Percentiles rank a stretch among this genome's conserved stretches.
Conservation (phyloP, 169 alveolate species). For the Babesia bigemina region DNA sequence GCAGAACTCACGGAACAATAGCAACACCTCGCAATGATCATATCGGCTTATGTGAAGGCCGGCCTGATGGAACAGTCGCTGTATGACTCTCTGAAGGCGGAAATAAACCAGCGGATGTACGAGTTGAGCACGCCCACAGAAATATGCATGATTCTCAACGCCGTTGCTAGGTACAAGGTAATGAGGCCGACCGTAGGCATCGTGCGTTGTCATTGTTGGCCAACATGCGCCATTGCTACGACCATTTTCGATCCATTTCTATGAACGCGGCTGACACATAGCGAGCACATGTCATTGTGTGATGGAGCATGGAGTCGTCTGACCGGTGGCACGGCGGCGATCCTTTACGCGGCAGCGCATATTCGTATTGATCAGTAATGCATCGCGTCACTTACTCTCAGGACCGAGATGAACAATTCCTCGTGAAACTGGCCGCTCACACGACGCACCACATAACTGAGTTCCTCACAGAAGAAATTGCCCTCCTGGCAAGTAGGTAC, state of each 20-base stretch:
- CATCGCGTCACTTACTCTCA: not conserved
- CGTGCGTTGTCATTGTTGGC: not conserved
- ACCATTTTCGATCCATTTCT: too few species aligned
- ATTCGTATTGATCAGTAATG: too few species aligned
- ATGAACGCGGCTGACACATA: too few species aligned
- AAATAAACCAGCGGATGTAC: conserved; percentile 44
- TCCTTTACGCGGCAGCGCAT: too few species aligned
- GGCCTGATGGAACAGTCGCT: conserved; percentile 29
- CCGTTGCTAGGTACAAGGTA: conserved; percentile 56
- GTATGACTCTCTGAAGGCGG: conserved; percentile 14
- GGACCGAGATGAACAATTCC: conserved; percentile 2
- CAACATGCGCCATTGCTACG: not conserved
- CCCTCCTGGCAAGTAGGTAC: conserved; percentile 9
- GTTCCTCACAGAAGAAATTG: conserved; percentile 9
- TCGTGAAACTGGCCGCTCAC: conserved; percentile 2
- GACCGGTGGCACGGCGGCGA: too few species aligned
- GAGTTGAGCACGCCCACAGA: conserved; percentile 63
- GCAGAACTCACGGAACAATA: not conserved
- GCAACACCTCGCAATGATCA: conserved; percentile 66
- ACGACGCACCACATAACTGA: not conserved
- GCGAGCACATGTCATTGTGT: too few species aligned
- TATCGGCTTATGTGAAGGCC: conserved; percentile 71
- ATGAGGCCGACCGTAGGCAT: not conserved
- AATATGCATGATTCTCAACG: conserved; percentile 65
- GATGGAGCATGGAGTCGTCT: too few species aligned